Conservation (phyloP, 805 yeast genomes). For the Candida orba region DNA sequence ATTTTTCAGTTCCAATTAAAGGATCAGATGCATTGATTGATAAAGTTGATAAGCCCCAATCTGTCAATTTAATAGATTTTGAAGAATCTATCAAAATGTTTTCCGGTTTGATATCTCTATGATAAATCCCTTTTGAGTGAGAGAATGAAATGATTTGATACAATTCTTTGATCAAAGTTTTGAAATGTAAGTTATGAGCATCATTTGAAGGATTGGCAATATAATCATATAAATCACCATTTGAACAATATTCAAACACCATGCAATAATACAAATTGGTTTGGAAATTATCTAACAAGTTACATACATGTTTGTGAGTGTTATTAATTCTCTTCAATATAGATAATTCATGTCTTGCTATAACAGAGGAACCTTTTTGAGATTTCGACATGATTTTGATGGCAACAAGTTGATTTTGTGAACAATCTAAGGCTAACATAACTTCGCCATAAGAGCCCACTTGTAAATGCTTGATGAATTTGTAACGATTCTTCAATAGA, state of each 20-base stretch:
- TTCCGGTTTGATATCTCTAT: conserved; percentile 71
- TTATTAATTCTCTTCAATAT: conserved; percentile 24
- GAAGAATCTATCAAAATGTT: conserved; percentile 47
- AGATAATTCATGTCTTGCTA: conserved; percentile 50
- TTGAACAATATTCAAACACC: conserved; percentile 58
- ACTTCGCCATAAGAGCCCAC: conserved; percentile 57
- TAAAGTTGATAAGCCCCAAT: conserved; percentile 63
- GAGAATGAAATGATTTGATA: conserved; percentile 44
- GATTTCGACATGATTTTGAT: conserved; percentile 46
- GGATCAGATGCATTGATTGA: conserved; percentile 25
- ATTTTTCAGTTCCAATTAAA: conserved; percentile 72
- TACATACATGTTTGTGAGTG: conserved; percentile 46
- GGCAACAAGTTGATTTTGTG: conserved; percentile 35
- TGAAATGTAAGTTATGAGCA: conserved; percentile 23
- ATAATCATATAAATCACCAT: conserved; percentile 62
- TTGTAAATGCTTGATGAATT: conserved; percentile 11
- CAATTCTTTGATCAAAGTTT: conserved; percentile 40
- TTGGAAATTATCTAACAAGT: conserved; percentile 50
- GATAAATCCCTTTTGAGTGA: conserved; percentile 55
- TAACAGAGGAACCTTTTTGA: conserved; percentile 30
- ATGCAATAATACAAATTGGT: conserved; percentile 43
- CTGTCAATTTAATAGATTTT: conserved; percentile 56
- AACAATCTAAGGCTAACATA: conserved; percentile 40
- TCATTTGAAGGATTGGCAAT: conserved; percentile 23
- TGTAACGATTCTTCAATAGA: conserved; percentile 2